Evolutionary conservation across 345 rosid species (phyloP).

Genomic region (Trapa bicornis): DNA sequence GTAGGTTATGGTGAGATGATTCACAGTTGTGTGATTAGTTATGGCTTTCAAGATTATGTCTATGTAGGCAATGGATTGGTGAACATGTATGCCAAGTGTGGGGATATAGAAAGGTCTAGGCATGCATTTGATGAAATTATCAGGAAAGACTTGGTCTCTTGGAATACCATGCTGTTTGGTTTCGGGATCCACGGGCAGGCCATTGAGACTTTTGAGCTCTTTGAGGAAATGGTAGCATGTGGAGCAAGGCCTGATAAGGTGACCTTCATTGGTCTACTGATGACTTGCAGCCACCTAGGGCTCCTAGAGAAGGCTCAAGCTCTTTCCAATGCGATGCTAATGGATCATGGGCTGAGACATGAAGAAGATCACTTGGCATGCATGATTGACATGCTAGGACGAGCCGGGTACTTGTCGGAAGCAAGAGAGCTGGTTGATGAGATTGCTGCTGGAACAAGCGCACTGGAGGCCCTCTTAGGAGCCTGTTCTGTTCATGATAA

Average conservation of each 20-base stretch:
- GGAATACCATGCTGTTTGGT: slow-evolving; percentile 66
- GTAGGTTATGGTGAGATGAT: slow-evolving; percentile 56
- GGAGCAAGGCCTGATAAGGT: slow-evolving; percentile 57
- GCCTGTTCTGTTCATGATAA: slow-evolving; percentile 42
- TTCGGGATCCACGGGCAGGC: slow-evolving; percentile 62
- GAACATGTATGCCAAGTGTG: slow-evolving; percentile 74
- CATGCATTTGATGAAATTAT: slow-evolving; percentile 37
- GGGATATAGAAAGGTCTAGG: slow-evolving; percentile 39
- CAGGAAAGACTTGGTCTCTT: slow-evolving; percentile 55
- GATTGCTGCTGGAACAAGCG: slow-evolving; percentile 10
- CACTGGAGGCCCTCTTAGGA: slow-evolving; percentile 49
- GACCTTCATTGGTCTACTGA: slow-evolving; percentile 57
- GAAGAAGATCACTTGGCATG: slow-evolving; percentile 56
- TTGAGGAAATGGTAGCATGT: slow-evolving; percentile 38
- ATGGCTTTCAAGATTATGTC: slow-evolving; percentile 40
- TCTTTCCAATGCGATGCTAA: slow-evolving; percentile 33
- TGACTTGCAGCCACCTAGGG: slow-evolving; percentile 76
- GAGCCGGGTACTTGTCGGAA: slow-evolving; percentile 45
- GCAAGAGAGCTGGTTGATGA: slow-evolving; percentile 34
- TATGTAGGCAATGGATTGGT: slow-evolving; percentile 62
- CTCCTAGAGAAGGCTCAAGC: slow-evolving; percentile 41
- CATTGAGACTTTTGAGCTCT: slow-evolving; percentile 36
- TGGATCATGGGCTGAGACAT: slow-evolving; percentile 27
- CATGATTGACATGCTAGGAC: slow-evolving; percentile 75
- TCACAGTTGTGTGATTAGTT: slow-evolving; percentile 42